Evolutionary conservation across 768 basidiomycete species (phyloP).

Genomic region (Suillus subalutaceus): DNA sequence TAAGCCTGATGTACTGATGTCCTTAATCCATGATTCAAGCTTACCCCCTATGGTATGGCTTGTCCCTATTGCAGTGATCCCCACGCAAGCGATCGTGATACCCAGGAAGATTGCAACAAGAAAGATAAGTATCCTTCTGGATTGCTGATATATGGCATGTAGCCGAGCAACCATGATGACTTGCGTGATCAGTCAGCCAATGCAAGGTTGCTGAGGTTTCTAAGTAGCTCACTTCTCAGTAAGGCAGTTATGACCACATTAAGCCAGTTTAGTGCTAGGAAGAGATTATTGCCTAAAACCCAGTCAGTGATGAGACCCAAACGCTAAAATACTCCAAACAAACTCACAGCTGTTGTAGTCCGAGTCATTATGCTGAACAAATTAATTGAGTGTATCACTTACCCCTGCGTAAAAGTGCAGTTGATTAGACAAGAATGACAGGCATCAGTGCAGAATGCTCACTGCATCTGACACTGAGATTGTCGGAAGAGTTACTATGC

Average conservation of each 20-base stretch:
- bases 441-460: neutral
- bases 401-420: neutral
- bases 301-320: neutral
- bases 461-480: neutral
- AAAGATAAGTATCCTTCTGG: neutral
- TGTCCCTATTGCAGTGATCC: neutral
- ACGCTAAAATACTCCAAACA: neutral
- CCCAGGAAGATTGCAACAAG: neutral
- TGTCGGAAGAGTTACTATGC: neutral
- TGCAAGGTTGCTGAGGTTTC: neutral
- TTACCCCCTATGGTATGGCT: neutral
- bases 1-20: neutral
- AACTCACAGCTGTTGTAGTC: constrained; percentile 2
- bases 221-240: neutral
- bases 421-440: neutral
- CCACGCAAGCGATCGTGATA: neutral
- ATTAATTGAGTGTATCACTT: neutral
- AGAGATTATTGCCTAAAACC: neutral
- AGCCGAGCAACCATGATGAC: neutral
- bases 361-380: neutral
- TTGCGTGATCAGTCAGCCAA: neutral
- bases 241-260: neutral
- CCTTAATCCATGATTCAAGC: neutral
- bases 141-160: constrained; percentile 4
- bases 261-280: neutral